A percentile compares a stretch with the other conserved stretches of the same genome.
phyloP scores from a whole-genome alignment of 306 rosid genomes.

The Casuarina equisetifolia region DNA sequence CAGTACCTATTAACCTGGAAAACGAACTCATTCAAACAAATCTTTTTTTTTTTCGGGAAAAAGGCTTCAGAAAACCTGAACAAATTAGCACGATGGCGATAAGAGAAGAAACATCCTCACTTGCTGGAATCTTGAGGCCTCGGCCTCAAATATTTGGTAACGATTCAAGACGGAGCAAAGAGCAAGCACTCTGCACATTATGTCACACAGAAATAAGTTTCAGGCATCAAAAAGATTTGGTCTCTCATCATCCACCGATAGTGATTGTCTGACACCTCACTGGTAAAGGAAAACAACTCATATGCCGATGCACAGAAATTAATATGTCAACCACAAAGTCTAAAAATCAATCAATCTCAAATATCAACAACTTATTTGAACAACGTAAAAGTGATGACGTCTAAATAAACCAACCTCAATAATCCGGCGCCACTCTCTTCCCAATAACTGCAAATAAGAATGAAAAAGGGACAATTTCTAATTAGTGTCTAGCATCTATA shows the following conservation, averaged over 20 bases:
- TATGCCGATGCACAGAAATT: slow-evolving; percentile 6
- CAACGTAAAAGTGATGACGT: neutral
- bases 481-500: slow-evolving; percentile 2
- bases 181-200: slow-evolving; percentile 63
- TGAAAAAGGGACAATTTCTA: slow-evolving; percentile 24
- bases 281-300: slow-evolving; percentile 15
- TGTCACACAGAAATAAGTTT: slow-evolving; percentile 49
- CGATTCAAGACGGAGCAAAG: slow-evolving; percentile 49
- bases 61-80: slow-evolving; percentile 57
- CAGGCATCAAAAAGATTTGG: slow-evolving; percentile 37
- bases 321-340: slow-evolving; percentile 12
- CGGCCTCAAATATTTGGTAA: slow-evolving; percentile 62
- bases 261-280: slow-evolving; percentile 29
- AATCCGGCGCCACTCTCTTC: slow-evolving; percentile 90
- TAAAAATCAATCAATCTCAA: slow-evolving; percentile 18
- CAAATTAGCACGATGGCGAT: slow-evolving; percentile 57
- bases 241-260: slow-evolving; percentile 41
- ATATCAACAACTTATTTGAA: neutral
- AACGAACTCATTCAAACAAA: slow-evolving; percentile 30
- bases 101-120: slow-evolving; percentile 53
- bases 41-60: slow-evolving; percentile 28
- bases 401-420: slow-evolving; percentile 68
- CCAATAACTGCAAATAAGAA: slow-evolving; percentile 58
- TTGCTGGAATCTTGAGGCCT: slow-evolving; percentile 60
- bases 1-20: slow-evolving; percentile 22